phyloP scores from a whole-genome alignment of 495 filamentous ascomycete species.

The Halenospora varia region DNA sequence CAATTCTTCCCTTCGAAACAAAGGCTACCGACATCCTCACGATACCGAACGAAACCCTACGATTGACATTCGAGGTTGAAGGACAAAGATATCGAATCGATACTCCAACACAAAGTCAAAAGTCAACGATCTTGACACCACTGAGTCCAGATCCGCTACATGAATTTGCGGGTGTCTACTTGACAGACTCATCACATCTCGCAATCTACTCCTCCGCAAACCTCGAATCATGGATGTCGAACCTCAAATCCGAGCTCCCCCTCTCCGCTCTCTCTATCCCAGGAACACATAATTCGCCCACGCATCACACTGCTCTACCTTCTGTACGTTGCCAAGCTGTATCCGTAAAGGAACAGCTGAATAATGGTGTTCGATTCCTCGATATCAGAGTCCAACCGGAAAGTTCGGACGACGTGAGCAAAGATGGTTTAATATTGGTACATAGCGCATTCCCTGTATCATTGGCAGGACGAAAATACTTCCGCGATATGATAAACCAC shows the following conservation, averaged over 20 bases:
- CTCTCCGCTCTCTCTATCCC: constrained; percentile 85
- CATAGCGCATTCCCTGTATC: constrained; percentile 79
- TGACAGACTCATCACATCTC: constrained; percentile 60
- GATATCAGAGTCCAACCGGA: constrained; percentile 67
- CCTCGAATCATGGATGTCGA: constrained; percentile 76
- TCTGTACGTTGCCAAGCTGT: constrained; percentile 93
- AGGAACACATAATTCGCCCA: constrained; percentile 93
- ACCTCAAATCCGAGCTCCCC: constrained; percentile 60
- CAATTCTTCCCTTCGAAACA: constrained; percentile 54
- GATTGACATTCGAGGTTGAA: constrained; percentile 58
- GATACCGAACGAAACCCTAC: constrained; percentile 49
- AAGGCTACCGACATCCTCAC: constrained; percentile 49
- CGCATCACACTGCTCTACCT: constrained; percentile 75
- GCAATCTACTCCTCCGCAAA: constrained; percentile 70
- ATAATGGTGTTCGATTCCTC: constrained; percentile 91
- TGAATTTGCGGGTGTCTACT: constrained; percentile 71
- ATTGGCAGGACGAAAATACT: constrained; percentile 59
- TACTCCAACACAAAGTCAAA: constrained; percentile 48
- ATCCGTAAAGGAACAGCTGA: constrained; percentile 66
- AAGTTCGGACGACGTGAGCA: constrained; percentile 19
- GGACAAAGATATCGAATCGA: constrained; percentile 60
- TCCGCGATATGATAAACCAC: constrained; percentile 65
- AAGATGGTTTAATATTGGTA: constrained; percentile 41
- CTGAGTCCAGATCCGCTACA: constrained; percentile 50
- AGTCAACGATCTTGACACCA: constrained; percentile 52